Percentiles rank a stretch among this genome's conserved stretches.
These are phyloP conservation scores for Sarcomyxa edulis DNA, from an alignment of 768 basidiomycete genomes.

Conservation along the genomic window DNA sequence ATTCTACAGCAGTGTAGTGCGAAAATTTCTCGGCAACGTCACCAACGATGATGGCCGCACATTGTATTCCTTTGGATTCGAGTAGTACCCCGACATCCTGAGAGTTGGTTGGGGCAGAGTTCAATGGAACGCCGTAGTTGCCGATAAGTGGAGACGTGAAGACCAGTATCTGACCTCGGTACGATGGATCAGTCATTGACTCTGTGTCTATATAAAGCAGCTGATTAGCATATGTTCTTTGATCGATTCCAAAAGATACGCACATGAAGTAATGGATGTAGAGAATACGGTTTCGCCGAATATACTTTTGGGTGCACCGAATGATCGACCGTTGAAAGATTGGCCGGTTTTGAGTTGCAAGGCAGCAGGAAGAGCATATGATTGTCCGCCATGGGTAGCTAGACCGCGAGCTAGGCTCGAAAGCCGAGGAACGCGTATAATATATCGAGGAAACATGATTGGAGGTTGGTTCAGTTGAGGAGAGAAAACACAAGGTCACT, in stretches of 20 bases:
- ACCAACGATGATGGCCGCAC: slow-evolving; percentile 87
- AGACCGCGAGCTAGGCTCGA: slow-evolving; percentile 57
- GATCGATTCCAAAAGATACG: slow-evolving; percentile 20
- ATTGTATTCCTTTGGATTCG: slow-evolving; percentile 87
- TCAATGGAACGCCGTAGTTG: slow-evolving; percentile 93
- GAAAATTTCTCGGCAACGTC: slow-evolving; percentile 95
- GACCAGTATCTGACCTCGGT: slow-evolving; percentile 95
- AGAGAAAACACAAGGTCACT: slow-evolving; percentile 89
- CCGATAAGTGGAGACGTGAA: slow-evolving; percentile 98
- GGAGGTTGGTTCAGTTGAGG: slow-evolving; percentile 23
- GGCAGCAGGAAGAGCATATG: slow-evolving; percentile 59
- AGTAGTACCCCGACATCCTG: slow-evolving; percentile 83
- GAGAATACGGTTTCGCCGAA: slow-evolving; percentile 99
- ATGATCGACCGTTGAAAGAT: slow-evolving; percentile 84
- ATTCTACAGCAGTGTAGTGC: slow-evolving; percentile 92
- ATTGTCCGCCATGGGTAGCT: slow-evolving; percentile 57
- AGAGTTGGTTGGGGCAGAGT: slow-evolving; percentile 64
- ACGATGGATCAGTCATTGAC: slow-evolving; percentile 99
- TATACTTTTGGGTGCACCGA: slow-evolving; percentile 81
- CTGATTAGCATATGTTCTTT: not conserved
- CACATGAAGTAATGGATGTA: slow-evolving; percentile 97
- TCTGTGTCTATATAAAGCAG: slow-evolving; percentile 71
- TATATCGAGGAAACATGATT: slow-evolving; percentile 54
- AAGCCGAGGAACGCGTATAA: slow-evolving; percentile 39
- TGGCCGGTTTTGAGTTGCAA: slow-evolving; percentile 94